These are phyloP conservation scores for Lonicera japonica DNA, from an alignment of 129 eudicot species.

Conservation along the genomic window DNA sequence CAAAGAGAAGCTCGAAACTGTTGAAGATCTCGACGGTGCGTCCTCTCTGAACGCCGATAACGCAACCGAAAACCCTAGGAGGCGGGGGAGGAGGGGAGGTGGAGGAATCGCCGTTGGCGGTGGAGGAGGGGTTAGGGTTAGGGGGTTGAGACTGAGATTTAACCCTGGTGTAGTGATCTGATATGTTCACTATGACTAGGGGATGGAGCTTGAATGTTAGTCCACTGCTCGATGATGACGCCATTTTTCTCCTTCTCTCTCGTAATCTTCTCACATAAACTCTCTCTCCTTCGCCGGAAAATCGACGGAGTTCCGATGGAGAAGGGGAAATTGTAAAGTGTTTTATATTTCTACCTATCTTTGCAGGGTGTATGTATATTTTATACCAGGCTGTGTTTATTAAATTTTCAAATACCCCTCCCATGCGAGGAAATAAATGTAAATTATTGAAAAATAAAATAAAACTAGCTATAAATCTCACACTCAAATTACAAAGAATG, in stretches of 20 bases:
- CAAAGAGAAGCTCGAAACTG: constrained; percentile 84
- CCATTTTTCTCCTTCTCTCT: constrained; percentile 25
- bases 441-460: no score
- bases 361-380: no score
- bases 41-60: constrained; percentile 89
- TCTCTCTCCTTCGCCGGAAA: neutral
- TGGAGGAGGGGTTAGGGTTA: constrained; percentile 16
- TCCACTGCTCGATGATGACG: constrained; percentile 83
- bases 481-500: no score
- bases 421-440: no score
- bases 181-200: constrained; percentile 80
- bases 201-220: constrained; percentile 97
- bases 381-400: no score
- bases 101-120: constrained; percentile 32
- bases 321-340: no score
- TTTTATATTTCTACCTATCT: no score
- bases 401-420: no score
- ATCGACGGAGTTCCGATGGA: no score
- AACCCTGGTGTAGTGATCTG: constrained; percentile 91
- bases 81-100: constrained; percentile 23
- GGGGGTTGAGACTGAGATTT: constrained; percentile 50
- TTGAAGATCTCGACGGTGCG: constrained; percentile 96
- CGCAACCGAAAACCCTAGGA: constrained; percentile 82
- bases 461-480: no score
- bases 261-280: neutral